These are phyloP conservation scores for Cutaneotrichosporon spelunceum DNA, from an alignment of 1,284 basidiomycete genomes.

Conservation along the genomic window DNA sequence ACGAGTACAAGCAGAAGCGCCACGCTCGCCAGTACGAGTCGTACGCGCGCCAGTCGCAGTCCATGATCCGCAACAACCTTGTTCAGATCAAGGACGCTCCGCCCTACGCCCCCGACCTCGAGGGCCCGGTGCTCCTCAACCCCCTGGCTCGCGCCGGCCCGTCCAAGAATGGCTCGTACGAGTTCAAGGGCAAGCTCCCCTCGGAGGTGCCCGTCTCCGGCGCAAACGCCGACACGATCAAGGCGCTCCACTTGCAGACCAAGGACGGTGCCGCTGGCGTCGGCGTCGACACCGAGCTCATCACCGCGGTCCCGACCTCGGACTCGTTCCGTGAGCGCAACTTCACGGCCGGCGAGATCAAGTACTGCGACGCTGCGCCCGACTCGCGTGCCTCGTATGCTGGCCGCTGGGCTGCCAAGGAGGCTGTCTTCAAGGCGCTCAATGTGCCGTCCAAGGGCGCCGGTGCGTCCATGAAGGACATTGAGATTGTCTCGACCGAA, in stretches of 20 bases:
- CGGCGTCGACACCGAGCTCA: conserved; percentile 66
- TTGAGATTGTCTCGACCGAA: conserved; percentile 77
- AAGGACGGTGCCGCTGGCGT: conserved; percentile 23
- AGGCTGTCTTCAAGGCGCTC: conserved; percentile 98
- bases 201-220: conserved; percentile 59
- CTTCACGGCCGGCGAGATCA: conserved; percentile 84
- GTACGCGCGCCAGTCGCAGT: conserved; percentile 91
- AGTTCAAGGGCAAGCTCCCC: conserved; percentile 66
- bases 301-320: conserved; percentile 83
- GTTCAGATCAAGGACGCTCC: conserved; percentile 95
- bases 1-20: conserved; percentile 70
- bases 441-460: conserved; percentile 87
- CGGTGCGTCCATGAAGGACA: conserved; percentile 88
- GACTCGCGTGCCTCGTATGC: conserved; percentile 87
- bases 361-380: conserved; percentile 84
- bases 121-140: conserved; percentile 85
- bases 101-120: conserved; percentile 83
- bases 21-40: conserved; percentile 66
- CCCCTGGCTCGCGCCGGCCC: conserved; percentile 82
- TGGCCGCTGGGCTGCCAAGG: conserved; percentile 95
- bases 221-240: conserved; percentile 66
- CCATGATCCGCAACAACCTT: conserved; percentile 88
- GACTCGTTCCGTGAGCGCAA: conserved; percentile 89
- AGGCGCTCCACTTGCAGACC: conserved; percentile 52
- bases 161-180: conserved; percentile 81